These are phyloP conservation scores for Toxicodendron radicans DNA, from an alignment of 345 rosid genomes.

Conservation along the genomic window DNA sequence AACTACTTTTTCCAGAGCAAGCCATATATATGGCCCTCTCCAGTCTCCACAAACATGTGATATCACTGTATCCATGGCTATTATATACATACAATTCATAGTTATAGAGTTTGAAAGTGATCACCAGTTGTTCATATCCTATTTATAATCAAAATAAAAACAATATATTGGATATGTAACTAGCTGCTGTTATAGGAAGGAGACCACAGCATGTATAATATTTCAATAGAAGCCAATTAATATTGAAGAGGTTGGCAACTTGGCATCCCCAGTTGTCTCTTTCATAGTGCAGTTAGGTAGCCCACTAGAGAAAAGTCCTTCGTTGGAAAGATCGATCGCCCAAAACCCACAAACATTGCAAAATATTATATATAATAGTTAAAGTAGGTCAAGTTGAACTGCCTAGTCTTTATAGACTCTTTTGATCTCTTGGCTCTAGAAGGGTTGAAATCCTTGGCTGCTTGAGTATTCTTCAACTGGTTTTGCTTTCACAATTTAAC, in stretches of 20 bases:
- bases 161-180: no score
- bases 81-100: neutral
- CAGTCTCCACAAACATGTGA: neutral
- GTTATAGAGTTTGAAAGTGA: no score
- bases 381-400: slow-evolving; percentile 14
- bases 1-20: no score
- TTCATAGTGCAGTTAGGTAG: slow-evolving; percentile 34
- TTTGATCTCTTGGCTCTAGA: neutral
- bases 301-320: slow-evolving; percentile 34
- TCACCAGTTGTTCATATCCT: no score
- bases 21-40: neutral
- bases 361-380: neutral
- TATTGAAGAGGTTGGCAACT: slow-evolving; percentile 1
- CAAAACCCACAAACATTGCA: slow-evolving; percentile 4
- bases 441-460: no score
- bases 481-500: no score
- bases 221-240: neutral
- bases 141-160: no score
- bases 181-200: neutral
- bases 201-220: neutral
- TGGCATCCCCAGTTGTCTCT: slow-evolving; percentile 16
- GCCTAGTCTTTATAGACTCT: neutral
- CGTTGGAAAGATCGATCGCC: slow-evolving; percentile 17
- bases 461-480: no score
- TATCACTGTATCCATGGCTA: neutral